Percentiles rank a stretch among this genome's conserved stretches.
These are phyloP conservation scores for Asparagopsis taxiformis DNA, from an alignment of 31 red algal genomes.

Conservation along the genomic window DNA sequence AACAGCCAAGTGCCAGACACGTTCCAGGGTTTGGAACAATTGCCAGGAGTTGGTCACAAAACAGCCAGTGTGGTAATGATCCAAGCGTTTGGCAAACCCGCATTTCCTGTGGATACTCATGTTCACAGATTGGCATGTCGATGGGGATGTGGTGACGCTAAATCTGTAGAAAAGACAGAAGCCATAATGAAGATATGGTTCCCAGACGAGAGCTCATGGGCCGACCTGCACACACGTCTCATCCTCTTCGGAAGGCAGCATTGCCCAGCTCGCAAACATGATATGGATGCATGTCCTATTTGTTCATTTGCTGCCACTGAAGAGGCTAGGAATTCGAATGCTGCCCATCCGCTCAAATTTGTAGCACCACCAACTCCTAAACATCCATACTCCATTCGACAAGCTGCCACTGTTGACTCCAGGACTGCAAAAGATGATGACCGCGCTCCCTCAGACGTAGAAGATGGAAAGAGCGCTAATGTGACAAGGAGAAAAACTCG, in stretches of 20 bases:
- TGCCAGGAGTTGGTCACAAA: conserved; percentile 92
- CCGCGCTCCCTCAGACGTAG: not conserved
- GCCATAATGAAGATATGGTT: conserved; percentile 64
- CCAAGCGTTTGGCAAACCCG: conserved; percentile 85
- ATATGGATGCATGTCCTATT: conserved; percentile 78
- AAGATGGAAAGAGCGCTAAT: not conserved
- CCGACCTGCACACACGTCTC: conserved; percentile 70
- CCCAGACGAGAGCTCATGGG: conserved; percentile 69
- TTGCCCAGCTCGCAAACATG: conserved; percentile 83
- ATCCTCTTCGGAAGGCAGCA: conserved; percentile 92
- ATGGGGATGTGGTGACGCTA: conserved; percentile 64
- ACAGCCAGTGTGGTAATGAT: conserved; percentile 88
- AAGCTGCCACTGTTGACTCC: not conserved
- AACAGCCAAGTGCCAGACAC: conserved; percentile 62
- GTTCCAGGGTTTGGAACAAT: conserved; percentile 62
- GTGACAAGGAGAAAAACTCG: not conserved
- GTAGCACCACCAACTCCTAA: conserved; percentile 2
- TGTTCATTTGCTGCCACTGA: conserved; percentile 75
- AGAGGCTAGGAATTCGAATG: conserved; percentile 16
- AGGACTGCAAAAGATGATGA: conserved; percentile 1
- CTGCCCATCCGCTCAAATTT: conserved; percentile 17
- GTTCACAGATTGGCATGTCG: conserved; percentile 92
- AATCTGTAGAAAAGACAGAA: conserved; percentile 74
- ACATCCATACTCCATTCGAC: conserved; percentile 26
- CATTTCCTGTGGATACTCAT: conserved; percentile 98